Base-by-base conservation (phyloP, 352 stramenopile genomes). In the Globisporangium cederbergense region DNA sequence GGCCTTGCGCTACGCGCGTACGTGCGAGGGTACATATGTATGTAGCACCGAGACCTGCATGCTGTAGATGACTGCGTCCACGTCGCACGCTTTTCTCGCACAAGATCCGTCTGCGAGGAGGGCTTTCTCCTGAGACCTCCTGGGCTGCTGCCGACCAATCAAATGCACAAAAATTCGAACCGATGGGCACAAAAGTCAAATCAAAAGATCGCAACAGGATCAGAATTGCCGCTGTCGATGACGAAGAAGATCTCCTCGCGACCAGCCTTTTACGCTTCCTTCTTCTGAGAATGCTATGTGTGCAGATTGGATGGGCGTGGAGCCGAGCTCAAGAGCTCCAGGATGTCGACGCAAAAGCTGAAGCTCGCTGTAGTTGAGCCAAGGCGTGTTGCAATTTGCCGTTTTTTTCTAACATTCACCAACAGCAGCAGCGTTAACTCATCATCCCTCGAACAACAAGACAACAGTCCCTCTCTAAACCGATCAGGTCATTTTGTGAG, bases 11-110 rank as follows among this genome's bases (percentile, higher is more conserved):
- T 55, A 14, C 43, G 14, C 22, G 18, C 32, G 16, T 4, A 2
- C n/a, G 2, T 18, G 14, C 18, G 13, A 16, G 57, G 14, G 42
- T 62, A 28, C 25, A 28, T 28, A 28, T 28, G 25, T 28, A 28
- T 28, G 2, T 28, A 14, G 43, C 57, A 52, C 34, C 20, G 55
- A 62, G 57, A 54, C 8, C 57, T 14, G 42, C 47, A 55, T 43
- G 42, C 18, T 62, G 57, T 62, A 62, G 57, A 62, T 62, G 57
- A 62, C 28, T 62, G 18, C 11, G 46, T 53, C 40, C 22, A 42
- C 30, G 30, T 54, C 57, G 22, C 42, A 62, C 57, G 42, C 25
- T 0, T 13, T 16, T 43, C 20, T 22, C 20, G 4, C 18, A 14
- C 13, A 46, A 46, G 40, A 46, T 36, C n/a, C 14, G 30, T 32